Percentiles rank a stretch among this genome's conserved stretches.
phyloP scores from a whole-genome alignment of 31 red algal genomes.

The Asparagopsis taxiformis region DNA sequence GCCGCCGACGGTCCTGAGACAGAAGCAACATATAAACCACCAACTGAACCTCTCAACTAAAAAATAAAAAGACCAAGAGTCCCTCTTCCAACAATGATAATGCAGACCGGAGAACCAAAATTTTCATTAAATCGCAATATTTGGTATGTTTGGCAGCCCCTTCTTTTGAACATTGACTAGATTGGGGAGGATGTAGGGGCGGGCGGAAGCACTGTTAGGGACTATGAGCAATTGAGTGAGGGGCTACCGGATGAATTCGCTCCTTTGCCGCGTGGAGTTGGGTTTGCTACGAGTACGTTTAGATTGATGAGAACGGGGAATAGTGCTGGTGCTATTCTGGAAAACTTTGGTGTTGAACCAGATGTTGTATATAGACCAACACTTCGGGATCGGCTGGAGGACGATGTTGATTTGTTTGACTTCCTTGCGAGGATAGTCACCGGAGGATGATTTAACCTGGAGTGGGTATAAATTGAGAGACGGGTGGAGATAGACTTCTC shows the following conservation, averaged over 20 bases:
- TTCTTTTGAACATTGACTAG: too few species aligned
- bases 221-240: not conserved
- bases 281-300: not conserved
- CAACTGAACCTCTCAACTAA: too few species aligned
- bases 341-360: constrained; percentile 14
- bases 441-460: too few species aligned
- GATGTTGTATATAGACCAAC: constrained; percentile 5
- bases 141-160: too few species aligned
- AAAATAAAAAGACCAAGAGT: too few species aligned
- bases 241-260: not conserved
- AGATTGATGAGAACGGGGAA: not conserved
- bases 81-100: too few species aligned
- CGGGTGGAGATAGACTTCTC: too few species aligned
- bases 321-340: constrained; percentile 5
- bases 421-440: not conserved
- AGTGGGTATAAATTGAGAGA: too few species aligned
- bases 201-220: not conserved
- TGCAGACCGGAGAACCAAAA: too few species aligned
- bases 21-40: too few species aligned
- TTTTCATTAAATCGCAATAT: too few species aligned
- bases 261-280: not conserved
- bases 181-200: constrained; percentile 15
- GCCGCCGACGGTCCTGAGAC: too few species aligned
- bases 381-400: not conserved
- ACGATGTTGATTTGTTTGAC: not conserved